phyloP scores from a whole-genome alignment of 129 eudicot genomes.

The Flaveria robusta region DNA sequence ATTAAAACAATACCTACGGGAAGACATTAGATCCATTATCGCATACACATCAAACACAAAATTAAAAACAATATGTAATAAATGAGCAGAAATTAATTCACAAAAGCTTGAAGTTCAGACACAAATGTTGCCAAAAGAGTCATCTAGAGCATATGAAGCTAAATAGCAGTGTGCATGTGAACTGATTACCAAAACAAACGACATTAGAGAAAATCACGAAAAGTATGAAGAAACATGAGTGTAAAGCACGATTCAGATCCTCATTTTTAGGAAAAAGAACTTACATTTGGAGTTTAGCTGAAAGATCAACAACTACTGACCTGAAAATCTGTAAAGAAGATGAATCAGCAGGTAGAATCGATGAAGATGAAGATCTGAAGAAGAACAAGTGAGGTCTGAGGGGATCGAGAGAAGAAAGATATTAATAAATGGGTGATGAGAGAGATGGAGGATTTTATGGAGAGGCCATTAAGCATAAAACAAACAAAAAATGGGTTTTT shows the following conservation, averaged over 20 bases:
- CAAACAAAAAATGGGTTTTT: slow-evolving; percentile 24
- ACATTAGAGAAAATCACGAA: not conserved
- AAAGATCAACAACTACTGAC: not conserved
- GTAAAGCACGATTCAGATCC: slow-evolving; percentile 32
- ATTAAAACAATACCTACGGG: not conserved
- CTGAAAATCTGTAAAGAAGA: slow-evolving; percentile 2
- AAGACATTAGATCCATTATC: slow-evolving; percentile 17
- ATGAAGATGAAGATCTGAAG: slow-evolving; percentile 23
- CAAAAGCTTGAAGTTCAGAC: not conserved
- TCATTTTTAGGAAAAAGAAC: slow-evolving; percentile 13
- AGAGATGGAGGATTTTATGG: slow-evolving; percentile 18
- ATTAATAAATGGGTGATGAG: slow-evolving; percentile 15
- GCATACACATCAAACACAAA: not conserved
- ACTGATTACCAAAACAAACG: not conserved
- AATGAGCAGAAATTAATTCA: slow-evolving; percentile 23
- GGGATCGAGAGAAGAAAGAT: not conserved
- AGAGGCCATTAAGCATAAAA: slow-evolving; percentile 19
- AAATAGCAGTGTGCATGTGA: too few relatives aligned
- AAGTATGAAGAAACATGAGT: not conserved
- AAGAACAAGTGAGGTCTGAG: slow-evolving; percentile 1
- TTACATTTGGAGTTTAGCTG: slow-evolving; percentile 18
- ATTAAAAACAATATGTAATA: not conserved
- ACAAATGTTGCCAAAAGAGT: not conserved
- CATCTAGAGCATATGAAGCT: slow-evolving; percentile 9
- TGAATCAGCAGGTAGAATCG: not conserved